Conservation (phyloP, 768 basidiomycete species). For the Amanita exitialis region DNA sequence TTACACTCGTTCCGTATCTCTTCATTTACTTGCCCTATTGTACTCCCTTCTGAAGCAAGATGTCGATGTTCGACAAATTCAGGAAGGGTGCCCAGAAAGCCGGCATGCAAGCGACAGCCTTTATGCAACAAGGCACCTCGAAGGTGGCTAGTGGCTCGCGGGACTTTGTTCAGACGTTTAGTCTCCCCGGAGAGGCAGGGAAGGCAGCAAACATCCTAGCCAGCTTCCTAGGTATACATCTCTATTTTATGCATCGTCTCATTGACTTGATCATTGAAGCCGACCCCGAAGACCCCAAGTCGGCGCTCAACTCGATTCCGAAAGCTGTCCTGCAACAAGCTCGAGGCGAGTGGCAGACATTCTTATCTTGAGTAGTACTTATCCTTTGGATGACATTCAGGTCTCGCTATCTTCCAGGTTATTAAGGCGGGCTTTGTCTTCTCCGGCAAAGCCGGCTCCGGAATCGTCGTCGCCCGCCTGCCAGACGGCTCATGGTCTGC, state of each 20-base stretch:
- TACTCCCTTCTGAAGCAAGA: conserved; percentile 6
- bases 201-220: conserved; percentile 90
- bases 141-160: conserved; percentile 68
- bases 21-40: not conserved
- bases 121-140: conserved; percentile 54
- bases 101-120: conserved; percentile 68
- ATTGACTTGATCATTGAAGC: conserved; percentile 33
- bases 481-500: conserved; percentile 97
- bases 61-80: conserved; percentile 71
- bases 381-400: conserved; percentile 25
- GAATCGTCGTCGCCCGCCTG: conserved; percentile 84
- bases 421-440: conserved; percentile 92
- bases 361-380: not conserved
- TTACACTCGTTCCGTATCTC: not conserved
- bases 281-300: conserved; percentile 77
- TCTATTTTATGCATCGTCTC: not conserved
- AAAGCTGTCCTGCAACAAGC: conserved; percentile 86
- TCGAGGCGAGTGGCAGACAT: conserved; percentile 48
- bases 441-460: conserved; percentile 90
- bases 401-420: conserved; percentile 91
- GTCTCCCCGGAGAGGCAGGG: conserved; percentile 84
- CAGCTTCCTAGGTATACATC: conserved; percentile 72
- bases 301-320: conserved; percentile 89
- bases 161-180: conserved; percentile 78
- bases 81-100: conserved; percentile 74